Conservation (phyloP, 2,329 filamentous ascomycete species). For the Diaporthe vaccinii region DNA sequence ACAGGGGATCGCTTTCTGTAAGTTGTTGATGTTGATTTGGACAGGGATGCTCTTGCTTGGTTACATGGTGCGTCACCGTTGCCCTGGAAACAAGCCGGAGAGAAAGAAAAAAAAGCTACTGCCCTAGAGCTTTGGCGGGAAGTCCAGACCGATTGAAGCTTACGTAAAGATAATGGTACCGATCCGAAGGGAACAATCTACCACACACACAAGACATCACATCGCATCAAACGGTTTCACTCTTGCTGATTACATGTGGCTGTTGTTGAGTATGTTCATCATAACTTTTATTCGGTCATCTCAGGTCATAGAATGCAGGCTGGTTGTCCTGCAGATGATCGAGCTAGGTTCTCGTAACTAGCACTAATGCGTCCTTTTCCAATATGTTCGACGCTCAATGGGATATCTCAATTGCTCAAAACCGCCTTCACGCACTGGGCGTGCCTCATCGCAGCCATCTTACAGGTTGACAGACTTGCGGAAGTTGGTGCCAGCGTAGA, state of each 20-base stretch:
- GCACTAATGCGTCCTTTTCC: constrained; percentile 35
- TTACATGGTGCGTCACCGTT: constrained; percentile 36
- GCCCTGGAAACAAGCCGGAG: constrained; percentile 39
- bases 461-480: constrained; percentile 91
- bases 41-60: constrained; percentile 19
- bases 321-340: constrained; percentile 34
- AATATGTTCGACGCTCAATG: constrained; percentile 33
- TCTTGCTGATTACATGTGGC: neutral
- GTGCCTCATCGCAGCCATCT: constrained; percentile 49
- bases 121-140: neutral
- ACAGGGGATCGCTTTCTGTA: constrained; percentile 24
- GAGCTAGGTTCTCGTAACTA: constrained; percentile 32
- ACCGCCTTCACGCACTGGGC: constrained; percentile 8
- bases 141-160: neutral
- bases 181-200: neutral
- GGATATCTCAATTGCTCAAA: constrained; percentile 27
- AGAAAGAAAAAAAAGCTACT: constrained; percentile 8
- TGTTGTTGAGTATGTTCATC: constrained; percentile 25
- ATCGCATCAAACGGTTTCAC: neutral
- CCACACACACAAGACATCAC: neutral
- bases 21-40: constrained; percentile 42
- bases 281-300: constrained; percentile 40
- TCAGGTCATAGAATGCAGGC: constrained; percentile 36
- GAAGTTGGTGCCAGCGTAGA: constrained; percentile 95
- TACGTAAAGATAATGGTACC: neutral